These are phyloP conservation scores for Cladosporium sp. DNA, from an alignment of 2,329 filamentous ascomycete species.

Conservation along the genomic window DNA sequence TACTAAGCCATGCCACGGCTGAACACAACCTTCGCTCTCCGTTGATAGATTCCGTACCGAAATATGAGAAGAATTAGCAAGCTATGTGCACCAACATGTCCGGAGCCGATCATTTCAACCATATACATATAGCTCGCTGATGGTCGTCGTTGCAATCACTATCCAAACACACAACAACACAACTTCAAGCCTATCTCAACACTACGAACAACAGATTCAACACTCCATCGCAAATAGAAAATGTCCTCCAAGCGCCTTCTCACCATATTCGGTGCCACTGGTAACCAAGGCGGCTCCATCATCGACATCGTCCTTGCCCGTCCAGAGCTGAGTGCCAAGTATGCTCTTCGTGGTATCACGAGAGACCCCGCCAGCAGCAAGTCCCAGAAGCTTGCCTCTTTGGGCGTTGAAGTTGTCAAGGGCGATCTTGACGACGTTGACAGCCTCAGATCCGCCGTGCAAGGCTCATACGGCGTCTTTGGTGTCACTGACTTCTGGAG, in stretches of 20 bases:
- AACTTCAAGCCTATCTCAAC: background rate
- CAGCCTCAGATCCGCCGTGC: slow-evolving; percentile 43
- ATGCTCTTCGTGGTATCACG: slow-evolving; percentile 53
- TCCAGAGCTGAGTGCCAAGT: slow-evolving; percentile 44
- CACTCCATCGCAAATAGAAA: background rate
- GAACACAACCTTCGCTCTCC: background rate
- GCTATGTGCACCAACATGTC: too few species aligned
- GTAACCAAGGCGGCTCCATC: slow-evolving; percentile 57
- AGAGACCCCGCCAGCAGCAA: slow-evolving; percentile 44
- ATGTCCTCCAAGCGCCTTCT: slow-evolving; percentile 41
- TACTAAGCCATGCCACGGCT: background rate
- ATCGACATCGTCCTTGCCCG: slow-evolving; percentile 42
- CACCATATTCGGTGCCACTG: slow-evolving; percentile 57
- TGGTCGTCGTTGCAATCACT: too few species aligned
- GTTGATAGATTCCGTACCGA: background rate
- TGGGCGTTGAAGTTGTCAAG: slow-evolving; percentile 51
- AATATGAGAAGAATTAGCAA: too few species aligned
- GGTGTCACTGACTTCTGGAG: slow-evolving; percentile 53
- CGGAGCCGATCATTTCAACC: too few species aligned
- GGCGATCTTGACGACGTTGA: slow-evolving; percentile 49
- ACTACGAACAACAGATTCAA: background rate
- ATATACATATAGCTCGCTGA: too few species aligned
- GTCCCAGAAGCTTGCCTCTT: slow-evolving; percentile 41
- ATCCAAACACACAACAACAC: background rate
- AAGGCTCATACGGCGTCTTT: slow-evolving; percentile 48